Conservation (phyloP, 2,329 filamentous ascomycete species). For the Penicillium capsulatum region DNA sequence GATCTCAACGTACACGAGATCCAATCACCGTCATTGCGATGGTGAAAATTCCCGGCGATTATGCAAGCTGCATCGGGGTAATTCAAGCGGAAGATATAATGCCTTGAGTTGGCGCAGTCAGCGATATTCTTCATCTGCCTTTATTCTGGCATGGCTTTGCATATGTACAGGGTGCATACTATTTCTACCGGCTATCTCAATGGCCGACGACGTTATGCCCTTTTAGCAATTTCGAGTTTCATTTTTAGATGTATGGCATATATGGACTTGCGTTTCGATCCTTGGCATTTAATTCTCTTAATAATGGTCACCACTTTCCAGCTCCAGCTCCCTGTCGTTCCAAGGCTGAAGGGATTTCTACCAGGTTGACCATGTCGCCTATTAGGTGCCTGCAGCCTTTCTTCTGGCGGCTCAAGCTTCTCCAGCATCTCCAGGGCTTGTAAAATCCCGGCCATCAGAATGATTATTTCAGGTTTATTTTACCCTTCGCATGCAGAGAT, state of each 20-base stretch:
- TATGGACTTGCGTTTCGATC: too few relatives aligned
- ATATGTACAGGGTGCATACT: conserved; percentile 9
- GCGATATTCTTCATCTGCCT: neutral
- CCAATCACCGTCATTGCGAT: conserved; percentile 29
- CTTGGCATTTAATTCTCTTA: too few relatives aligned
- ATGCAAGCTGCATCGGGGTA: conserved; percentile 28
- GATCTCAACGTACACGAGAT: conserved; percentile 10
- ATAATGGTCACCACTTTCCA: too few relatives aligned
- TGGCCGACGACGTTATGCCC: conserved; percentile 18
- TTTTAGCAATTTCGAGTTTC: neutral
- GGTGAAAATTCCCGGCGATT: conserved; percentile 23
- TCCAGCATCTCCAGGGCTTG: too few relatives aligned
- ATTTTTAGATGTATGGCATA: neutral
- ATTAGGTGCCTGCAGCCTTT: too few relatives aligned
- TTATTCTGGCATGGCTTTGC: conserved; percentile 10
- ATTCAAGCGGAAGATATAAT: conserved; percentile 32
- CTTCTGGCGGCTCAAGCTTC: too few relatives aligned
- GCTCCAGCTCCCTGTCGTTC: too few relatives aligned
- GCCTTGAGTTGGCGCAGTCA: conserved; percentile 10
- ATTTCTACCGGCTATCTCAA: conserved; percentile 1
- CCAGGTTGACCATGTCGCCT: too few relatives aligned
- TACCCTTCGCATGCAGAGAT: too few relatives aligned
- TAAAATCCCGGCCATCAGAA: too few relatives aligned
- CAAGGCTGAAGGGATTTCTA: too few relatives aligned
- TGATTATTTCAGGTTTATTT: too few relatives aligned